Base-by-base conservation (phyloP, 192 early-diverging fungal species). In the Linnemannia hyalina region DNA sequence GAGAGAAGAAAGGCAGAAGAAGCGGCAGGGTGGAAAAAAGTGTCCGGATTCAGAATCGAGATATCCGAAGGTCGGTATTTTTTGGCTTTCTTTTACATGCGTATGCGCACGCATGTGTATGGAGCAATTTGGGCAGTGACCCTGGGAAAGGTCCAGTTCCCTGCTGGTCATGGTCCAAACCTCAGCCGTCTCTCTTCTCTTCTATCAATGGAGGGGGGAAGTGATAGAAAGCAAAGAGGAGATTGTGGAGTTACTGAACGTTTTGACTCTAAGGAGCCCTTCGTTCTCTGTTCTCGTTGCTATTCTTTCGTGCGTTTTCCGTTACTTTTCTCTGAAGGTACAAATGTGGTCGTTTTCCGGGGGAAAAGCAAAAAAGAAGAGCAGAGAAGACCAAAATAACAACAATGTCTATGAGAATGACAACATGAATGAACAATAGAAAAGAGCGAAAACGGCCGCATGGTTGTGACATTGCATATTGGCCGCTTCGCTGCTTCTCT, bases 41-140 rank as follows among this genome's bases (percentile, higher is more conserved):
- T 65, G 60, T 65, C 60, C 60, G 60, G 32, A 10, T 4, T 29
- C 3, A 65, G 29, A 65, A 65, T 65, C 60, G 60, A 65, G 60
- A 65, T 65, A 65, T 65, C 60, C 60, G 60, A 65, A 65, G 60
- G 60, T 32, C 60, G 60, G 60, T 65, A 65, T 35, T 65, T 35
- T 29, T 26, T 63, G 10, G 38, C 38, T 4, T 11, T 65, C 35
- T 32, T 35, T 65, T 65, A 65, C 26, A 65, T 65, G 29, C n/a
- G 57, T 32, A 32, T 65, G 60, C 29, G 29, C 32, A 63, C 35
- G 60, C 60, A 1, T 26, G 11, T 63, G 23, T 16, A 8, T 32
- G 3, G 22, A 18, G 44, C 1, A 46, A 9, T 60, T 60, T 29
- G 9, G 29, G 60, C 29, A 10, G 60, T 65, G 29, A 65, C 60